Evolutionary conservation across 352 stramenopile genomes (phyloP), one percentile per base, ranked within the genome.

Genomic region (Phytophthora citrophthora): DNA sequence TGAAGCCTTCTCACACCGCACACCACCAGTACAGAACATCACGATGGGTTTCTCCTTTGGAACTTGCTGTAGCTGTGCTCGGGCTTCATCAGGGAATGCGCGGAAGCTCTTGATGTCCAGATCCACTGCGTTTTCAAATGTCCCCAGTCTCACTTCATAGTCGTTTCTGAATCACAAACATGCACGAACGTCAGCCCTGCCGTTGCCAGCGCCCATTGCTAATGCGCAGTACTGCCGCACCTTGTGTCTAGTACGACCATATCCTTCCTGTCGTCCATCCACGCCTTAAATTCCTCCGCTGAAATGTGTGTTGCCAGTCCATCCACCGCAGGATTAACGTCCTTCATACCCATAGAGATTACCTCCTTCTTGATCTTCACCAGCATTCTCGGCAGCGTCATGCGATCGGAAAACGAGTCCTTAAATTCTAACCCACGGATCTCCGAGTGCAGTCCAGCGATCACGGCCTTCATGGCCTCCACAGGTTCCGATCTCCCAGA

Each of bases 341-440:
- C 50, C 11, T 54, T 27, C 43, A 83, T 61, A 11, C 83, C 81
- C 83, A 92, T 92, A 3, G 83, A 88, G 29, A 92, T 92, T 29
- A 92, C 81, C 53, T 92, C 79, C 38, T 78, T 89, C 64, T 92
- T 92, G 52, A 92, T 74, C 59, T 85, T 88, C 38, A 92, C 77
- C 3, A 92, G 66, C 67, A 92, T 79, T n/a, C 77, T 83, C 15
- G 78, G 81, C 48, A 92, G 53, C 31, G 79, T 90, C 54, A 86
- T 64, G 5, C 74, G 72, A 3, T 77, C 61, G 3, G 81, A 87
- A 20, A 68, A 74, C 39, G 81, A 90, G 44, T 90, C 79, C 44
- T 92, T 92, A 49, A 88, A 92, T 39, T 84, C 70, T 46, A 92
- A 80, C 2, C 64, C 49, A 8, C 52, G 34, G 6, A 91, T 67